Base-by-base conservation (phyloP, 495 filamentous ascomycete genomes). In the Letharia lupina region DNA sequence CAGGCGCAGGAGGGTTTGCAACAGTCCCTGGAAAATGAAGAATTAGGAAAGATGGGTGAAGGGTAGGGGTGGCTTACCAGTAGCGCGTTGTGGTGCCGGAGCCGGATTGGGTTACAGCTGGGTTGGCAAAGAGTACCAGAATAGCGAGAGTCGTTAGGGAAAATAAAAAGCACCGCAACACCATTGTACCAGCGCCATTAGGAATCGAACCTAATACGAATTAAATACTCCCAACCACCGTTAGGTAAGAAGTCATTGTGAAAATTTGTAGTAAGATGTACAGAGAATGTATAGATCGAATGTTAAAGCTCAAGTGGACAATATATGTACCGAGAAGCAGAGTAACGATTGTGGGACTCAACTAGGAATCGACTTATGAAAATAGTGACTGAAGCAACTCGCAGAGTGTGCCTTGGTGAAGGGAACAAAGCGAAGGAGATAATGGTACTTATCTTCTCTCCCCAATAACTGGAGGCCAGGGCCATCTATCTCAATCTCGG, bases 1-100 rank as follows among this genome's bases (percentile, higher is more conserved):
- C 85, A 89, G 23, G 79, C 82, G 77, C 87, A 89, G 60, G 79
- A 83, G 61, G 85, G 80, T 73, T 88, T 87, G 79, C 85, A 88
- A 78, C 86, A 87, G 74, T 88, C 86, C 86, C 85, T 60, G 23
- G 15, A 41, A 12, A 23, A 28, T 28, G 0, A 28, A 28, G 23
- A 5, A 15, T 41, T 61, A 50, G 44, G 47, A 41, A n/a, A 10
- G 3, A 28, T 28, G 54, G 6, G 20, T 31, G 28, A 28, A 33
- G 39, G 33, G 37, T 11, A 31, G 16, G 33, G 45, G 4, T 40
- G 16, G 41, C n/a, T 33, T 48, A 66, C 68, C 68, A 89, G 77
- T 89, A 88, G 44, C 85, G 80, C 39, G 84, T 88, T 23, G 85
- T 87, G 60, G 73, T 79, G 56, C 84, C 84, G 40, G 68, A 73